Base-by-base conservation (phyloP, 345 rosid genomes). In the Brassica carinata region DNA sequence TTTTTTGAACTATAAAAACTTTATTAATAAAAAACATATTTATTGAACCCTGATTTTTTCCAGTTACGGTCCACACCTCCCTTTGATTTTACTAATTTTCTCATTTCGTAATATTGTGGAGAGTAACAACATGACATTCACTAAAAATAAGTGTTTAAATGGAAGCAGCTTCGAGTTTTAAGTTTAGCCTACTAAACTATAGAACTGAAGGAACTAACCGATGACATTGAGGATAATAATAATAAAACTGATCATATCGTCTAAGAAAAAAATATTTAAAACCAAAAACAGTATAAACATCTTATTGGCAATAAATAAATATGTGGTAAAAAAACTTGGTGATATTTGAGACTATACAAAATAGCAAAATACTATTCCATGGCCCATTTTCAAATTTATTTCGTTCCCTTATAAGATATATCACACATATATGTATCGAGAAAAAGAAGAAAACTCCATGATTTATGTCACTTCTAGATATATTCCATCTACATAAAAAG, bases 381-480 rank as follows among this genome's bases (percentile, higher is more conserved):
- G 19, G 62, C 33, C 14, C 10, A 59, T 27, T 59, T 59, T 38
- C 38, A 38, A 59, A 15, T 43, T 43, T 9, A 69, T 8, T 69
- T 8, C 4, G 53, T 11, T 51, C 53, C 38, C 38, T 66, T 8
- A 31, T 8, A 71, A 11, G 53, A 10, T 30, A 43, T 66, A 34
- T 26, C 1, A 72, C 3, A 29, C 3, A 27, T 72, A 72, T 53
- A 65, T 64, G 14, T n/a, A 65, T 71, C 36, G 23, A 67, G 64
- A 23, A 40, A 68, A 80, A 27, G 27, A 69, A 74, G 48, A 64
- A 61, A 55, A 74, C 59, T 64, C 15, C 76, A 75, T 81, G 53
- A 75, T 75, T 75, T 70, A 29, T 36, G 76, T 69, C 83, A 75
- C 83, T 38, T 53, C 71, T 19, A 8, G 27, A 55, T 55, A 55